These are phyloP conservation scores for Agaricus sinodeliciosus DNA, from an alignment of 768 basidiomycete species.

Conservation along the genomic window DNA sequence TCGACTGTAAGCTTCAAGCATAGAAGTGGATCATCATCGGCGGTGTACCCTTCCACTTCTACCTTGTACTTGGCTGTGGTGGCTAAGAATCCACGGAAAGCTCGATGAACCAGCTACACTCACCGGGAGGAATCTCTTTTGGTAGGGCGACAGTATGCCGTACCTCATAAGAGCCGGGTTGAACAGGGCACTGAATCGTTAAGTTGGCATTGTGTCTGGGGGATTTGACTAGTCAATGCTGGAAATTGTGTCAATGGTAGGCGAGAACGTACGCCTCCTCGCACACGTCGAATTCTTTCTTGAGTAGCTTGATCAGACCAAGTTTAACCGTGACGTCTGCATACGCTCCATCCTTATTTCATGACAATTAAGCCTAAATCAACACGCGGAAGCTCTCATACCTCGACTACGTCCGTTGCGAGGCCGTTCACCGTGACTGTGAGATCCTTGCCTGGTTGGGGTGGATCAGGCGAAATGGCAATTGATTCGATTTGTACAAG, in stretches of 20 bases:
- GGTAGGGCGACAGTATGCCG: conserved; percentile 82
- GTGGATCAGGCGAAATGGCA: conserved; percentile 76
- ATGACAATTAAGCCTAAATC: neutral
- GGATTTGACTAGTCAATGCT: neutral
- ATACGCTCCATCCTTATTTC: conserved; percentile 74
- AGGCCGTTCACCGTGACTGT: conserved; percentile 73
- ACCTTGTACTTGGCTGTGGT: conserved; percentile 77
- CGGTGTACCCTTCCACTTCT: conserved; percentile 61
- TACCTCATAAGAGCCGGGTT: conserved; percentile 61
- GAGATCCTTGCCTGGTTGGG: conserved; percentile 77
- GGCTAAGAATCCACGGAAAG: conserved; percentile 2
- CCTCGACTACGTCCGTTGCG: conserved; percentile 58
- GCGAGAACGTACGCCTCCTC: conserved; percentile 76
- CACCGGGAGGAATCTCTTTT: conserved; percentile 82
- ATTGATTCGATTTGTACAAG: conserved; percentile 66
- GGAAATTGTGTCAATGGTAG: neutral
- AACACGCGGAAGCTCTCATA: conserved; percentile 20
- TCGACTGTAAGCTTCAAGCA: conserved; percentile 77
- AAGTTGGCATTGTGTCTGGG: conserved; percentile 68
- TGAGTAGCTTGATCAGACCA: conserved; percentile 83
- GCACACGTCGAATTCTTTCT: conserved; percentile 82
- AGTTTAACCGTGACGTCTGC: conserved; percentile 89
- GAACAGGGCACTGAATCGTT: conserved; percentile 77
- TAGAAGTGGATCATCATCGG: conserved; percentile 64
- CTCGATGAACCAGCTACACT: conserved; percentile 6